phyloP scores from a whole-genome alignment of 2,329 filamentous ascomycete genomes.

The Aspergillus thermomutatus region DNA sequence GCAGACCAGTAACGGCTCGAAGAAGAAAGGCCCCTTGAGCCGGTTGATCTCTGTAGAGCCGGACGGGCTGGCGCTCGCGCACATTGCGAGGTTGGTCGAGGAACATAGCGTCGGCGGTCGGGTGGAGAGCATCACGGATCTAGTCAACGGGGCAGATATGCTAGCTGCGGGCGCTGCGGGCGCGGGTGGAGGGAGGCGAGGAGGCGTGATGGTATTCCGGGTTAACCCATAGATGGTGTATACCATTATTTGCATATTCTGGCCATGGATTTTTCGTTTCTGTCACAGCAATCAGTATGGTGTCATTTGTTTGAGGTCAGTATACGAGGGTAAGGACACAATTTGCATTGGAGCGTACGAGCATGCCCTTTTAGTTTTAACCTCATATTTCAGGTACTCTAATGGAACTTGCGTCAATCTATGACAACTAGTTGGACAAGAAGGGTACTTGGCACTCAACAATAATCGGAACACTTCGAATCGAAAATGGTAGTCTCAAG shows the following conservation, averaged over 20 bases:
- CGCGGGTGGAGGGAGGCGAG: constrained; percentile 23
- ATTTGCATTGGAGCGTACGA: neutral
- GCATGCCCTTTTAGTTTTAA: neutral
- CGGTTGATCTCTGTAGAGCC: constrained; percentile 38
- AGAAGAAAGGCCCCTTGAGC: constrained; percentile 25
- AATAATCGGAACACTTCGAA: neutral
- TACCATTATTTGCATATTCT: constrained; percentile 1
- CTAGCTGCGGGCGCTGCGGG: constrained; percentile 29
- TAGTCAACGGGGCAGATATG: constrained; percentile 33
- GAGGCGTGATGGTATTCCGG: constrained; percentile 33
- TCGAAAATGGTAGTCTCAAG: neutral
- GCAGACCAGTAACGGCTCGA: neutral
- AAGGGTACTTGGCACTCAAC: neutral
- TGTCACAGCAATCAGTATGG: neutral
- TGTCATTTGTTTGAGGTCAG: neutral
- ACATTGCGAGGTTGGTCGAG: constrained; percentile 36
- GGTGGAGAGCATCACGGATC: constrained; percentile 32
- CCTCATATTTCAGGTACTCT: neutral
- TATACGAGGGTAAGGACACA: neutral
- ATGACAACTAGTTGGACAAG: neutral
- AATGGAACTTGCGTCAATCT: neutral
- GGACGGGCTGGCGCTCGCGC: constrained; percentile 30
- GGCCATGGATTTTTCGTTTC: neutral
- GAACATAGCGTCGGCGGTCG: constrained; percentile 30
- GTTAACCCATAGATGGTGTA: constrained; percentile 21